phyloP scores from a whole-genome alignment of 2,329 filamentous ascomycete species.

The Fusarium coicis region DNA sequence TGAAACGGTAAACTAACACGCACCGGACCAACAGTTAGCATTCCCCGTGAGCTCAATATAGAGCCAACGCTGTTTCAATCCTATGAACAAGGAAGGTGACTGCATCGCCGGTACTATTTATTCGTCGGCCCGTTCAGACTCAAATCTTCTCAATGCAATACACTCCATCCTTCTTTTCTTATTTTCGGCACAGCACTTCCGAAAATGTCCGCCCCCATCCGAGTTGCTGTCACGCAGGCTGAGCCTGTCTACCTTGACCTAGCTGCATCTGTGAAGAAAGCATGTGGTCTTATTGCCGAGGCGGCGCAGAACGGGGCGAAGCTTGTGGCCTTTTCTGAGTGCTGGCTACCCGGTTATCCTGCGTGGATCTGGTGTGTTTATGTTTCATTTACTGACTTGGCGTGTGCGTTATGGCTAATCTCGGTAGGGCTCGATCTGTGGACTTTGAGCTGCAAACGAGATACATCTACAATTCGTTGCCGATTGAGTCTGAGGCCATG shows the following conservation, averaged over 20 bases:
- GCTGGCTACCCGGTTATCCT: slow-evolving; percentile 65
- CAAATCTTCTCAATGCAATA: neutral
- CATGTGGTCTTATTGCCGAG: slow-evolving; percentile 38
- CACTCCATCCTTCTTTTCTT: neutral
- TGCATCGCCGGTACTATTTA: neutral
- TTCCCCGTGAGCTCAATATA: neutral
- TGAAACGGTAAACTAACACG: neutral
- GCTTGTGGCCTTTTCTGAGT: slow-evolving; percentile 65
- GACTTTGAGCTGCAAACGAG: slow-evolving; percentile 39
- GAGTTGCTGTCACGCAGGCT: slow-evolving; percentile 41
- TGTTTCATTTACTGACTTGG: accelerated
- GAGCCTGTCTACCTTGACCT: slow-evolving; percentile 44
- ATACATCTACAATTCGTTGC: slow-evolving; percentile 56
- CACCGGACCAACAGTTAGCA: neutral
- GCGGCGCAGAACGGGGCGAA: slow-evolving; percentile 58
- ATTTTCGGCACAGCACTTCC: neutral
- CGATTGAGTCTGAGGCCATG: slow-evolving; percentile 55
- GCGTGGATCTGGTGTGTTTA: slow-evolving; percentile 50
- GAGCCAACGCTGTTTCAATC: neutral
- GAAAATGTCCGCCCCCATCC: slow-evolving; percentile 27
- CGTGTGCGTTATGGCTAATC: neutral
- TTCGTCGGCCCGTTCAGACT: neutral
- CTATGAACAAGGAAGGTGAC: neutral
- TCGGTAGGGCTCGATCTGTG: slow-evolving; percentile 34
- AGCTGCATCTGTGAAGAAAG: slow-evolving; percentile 38